Evolutionary conservation across 768 basidiomycete species (phyloP).

Genomic region (Mycena epipterygia): DNA sequence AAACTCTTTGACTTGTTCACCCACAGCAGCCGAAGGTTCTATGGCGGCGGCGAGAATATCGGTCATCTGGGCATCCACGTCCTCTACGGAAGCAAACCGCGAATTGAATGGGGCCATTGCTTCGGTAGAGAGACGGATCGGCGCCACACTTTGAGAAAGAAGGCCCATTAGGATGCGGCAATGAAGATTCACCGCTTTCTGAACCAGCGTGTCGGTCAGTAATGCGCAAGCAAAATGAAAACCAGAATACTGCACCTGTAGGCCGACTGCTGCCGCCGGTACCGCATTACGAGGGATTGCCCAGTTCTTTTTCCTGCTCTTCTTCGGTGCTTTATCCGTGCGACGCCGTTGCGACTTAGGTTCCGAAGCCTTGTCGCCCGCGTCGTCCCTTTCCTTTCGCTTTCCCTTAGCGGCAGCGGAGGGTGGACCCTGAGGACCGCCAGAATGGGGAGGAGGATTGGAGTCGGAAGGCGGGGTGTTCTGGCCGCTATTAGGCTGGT

Average conservation of each 20-base stretch:
- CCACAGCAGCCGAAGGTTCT: neutral
- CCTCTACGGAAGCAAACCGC: neutral
- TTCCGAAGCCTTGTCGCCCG: neutral
- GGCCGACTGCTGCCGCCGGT: neutral
- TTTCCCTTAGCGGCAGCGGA: neutral
- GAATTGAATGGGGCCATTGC: neutral
- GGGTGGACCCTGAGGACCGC: too few relatives aligned
- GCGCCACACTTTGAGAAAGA: neutral
- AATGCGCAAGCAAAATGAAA: neutral
- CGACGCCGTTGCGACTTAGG: neutral
- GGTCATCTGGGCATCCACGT: neutral
- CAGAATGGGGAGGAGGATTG: neutral
- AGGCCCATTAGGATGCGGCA: neutral
- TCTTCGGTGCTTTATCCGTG: neutral
- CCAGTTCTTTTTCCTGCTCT: neutral
- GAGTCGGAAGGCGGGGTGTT: neutral
- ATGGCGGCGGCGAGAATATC: neutral
- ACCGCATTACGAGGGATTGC: neutral
- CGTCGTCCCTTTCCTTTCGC: neutral
- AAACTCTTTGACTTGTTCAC: neutral
- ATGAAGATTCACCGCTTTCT: neutral
- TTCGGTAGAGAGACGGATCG: neutral
- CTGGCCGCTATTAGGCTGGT: neutral
- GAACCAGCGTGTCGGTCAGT: neutral
- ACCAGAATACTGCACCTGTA: conserved; percentile 1